These are phyloP conservation scores for Penicillium crustosum DNA, from an alignment of 2,329 filamentous ascomycete genomes.

Conservation along the genomic window DNA sequence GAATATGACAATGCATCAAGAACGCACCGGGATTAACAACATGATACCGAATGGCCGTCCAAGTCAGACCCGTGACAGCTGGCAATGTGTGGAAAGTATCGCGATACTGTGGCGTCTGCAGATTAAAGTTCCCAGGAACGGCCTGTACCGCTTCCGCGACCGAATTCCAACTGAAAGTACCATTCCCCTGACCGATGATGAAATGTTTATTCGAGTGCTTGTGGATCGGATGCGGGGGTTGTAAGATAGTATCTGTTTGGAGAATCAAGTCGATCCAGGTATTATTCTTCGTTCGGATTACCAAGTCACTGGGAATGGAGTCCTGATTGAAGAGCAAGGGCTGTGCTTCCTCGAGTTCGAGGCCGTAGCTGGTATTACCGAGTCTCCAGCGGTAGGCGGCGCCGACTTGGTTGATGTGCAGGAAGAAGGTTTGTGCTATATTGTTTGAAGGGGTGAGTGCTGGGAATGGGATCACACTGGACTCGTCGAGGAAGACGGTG, in stretches of 20 bases:
- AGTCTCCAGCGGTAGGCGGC: constrained; percentile 29
- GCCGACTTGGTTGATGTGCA: constrained; percentile 24
- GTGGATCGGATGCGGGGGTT: constrained; percentile 62
- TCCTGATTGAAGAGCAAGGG: constrained; percentile 31
- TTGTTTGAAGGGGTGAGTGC: constrained; percentile 43
- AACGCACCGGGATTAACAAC: constrained; percentile 51
- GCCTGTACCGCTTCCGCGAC: constrained; percentile 55
- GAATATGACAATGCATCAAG: constrained; percentile 55
- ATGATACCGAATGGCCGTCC: constrained; percentile 50
- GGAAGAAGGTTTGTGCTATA: constrained; percentile 44
- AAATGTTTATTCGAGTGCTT: constrained; percentile 65
- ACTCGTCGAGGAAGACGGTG: constrained; percentile 49
- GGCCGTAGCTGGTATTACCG: constrained; percentile 26
- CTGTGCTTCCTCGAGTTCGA: constrained; percentile 24
- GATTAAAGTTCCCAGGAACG: constrained; percentile 56
- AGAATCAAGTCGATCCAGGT: constrained; percentile 60
- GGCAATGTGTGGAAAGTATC: constrained; percentile 50
- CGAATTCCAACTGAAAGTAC: constrained; percentile 52
- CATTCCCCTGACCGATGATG: constrained; percentile 54
- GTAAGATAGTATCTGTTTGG: constrained; percentile 42
- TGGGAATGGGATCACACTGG: constrained; percentile 50
- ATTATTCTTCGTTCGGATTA: constrained; percentile 49
- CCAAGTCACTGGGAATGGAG: constrained; percentile 37
- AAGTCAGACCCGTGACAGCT: constrained; percentile 34
- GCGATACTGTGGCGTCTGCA: constrained; percentile 55